These are phyloP conservation scores for Pugionium dolabratum DNA, from an alignment of 345 rosid genomes.

Conservation along the genomic window DNA sequence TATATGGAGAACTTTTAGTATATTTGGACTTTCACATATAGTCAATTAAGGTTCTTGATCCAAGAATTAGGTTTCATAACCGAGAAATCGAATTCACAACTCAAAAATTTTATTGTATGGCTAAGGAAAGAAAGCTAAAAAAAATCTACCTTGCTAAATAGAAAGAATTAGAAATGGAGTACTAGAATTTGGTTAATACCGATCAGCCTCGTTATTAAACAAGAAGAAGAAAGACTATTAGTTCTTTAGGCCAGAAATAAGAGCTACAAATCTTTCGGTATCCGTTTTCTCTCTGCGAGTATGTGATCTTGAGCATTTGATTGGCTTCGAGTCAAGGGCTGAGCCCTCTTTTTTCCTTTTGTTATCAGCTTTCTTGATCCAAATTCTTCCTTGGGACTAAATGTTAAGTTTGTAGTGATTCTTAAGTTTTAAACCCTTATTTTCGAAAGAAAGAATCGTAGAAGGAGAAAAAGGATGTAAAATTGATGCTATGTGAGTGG, in stretches of 20 bases:
- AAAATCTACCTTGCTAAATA: no score
- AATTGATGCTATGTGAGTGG: slow-evolving; percentile 10
- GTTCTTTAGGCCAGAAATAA: slow-evolving; percentile 41
- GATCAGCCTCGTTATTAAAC: background rate
- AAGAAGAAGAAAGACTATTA: no score
- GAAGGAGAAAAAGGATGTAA: slow-evolving; percentile 9
- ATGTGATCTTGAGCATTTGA: slow-evolving; percentile 40
- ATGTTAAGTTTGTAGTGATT: slow-evolving; percentile 19
- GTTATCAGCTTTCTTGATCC: background rate
- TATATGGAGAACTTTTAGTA: background rate
- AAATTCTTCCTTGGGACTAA: slow-evolving; percentile 22
- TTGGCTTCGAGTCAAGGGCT: slow-evolving; percentile 15
- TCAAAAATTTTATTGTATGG: background rate
- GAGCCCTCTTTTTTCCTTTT: slow-evolving; percentile 28
- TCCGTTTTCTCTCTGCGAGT: slow-evolving; percentile 34
- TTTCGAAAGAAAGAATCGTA: slow-evolving; percentile 32
- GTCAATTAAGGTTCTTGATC: background rate
- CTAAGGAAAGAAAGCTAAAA: no score
- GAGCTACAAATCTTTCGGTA: slow-evolving; percentile 41
- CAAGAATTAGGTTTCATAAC: background rate
- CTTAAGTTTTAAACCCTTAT: background rate
- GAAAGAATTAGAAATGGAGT: background rate
- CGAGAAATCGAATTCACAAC: background rate
- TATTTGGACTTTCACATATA: background rate
- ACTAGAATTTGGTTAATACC: background rate